Evolutionary conservation across 2,329 filamentous ascomycete species (phyloP).

Genomic region (Trichophyton benhamiae): DNA sequence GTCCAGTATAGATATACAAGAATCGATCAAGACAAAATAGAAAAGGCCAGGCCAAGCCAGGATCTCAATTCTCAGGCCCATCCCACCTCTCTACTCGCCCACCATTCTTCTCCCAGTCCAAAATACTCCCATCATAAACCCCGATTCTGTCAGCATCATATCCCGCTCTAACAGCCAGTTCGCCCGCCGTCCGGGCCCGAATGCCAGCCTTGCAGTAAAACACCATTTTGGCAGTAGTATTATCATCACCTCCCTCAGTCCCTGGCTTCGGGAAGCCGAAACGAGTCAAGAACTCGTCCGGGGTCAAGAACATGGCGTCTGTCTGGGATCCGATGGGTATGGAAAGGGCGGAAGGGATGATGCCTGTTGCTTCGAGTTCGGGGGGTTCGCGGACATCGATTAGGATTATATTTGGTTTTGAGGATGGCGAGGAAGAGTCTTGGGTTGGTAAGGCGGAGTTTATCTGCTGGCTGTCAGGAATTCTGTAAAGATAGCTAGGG

Average conservation of each 20-base stretch:
- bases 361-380: conserved; percentile 33
- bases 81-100: conserved; percentile 47
- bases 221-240: conserved; percentile 42
- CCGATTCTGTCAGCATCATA: conserved; percentile 52
- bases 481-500: conserved; percentile 2
- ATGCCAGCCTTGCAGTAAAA: conserved; percentile 95
- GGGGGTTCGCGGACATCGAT: conserved; percentile 39
- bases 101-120: conserved; percentile 68
- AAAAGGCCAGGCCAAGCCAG: neutral
- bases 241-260: conserved; percentile 25
- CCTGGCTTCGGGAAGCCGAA: conserved; percentile 64
- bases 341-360: conserved; percentile 70
- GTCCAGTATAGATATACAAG: neutral
- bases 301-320: conserved; percentile 63
- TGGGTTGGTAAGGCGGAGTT: conserved; percentile 23
- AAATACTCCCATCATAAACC: conserved; percentile 41
- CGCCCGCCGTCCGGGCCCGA: conserved; percentile 62
- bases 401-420: conserved; percentile 25
- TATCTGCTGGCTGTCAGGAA: conserved; percentile 20
- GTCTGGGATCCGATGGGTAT: conserved; percentile 66
- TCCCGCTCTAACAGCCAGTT: conserved; percentile 62
- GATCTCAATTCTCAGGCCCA: conserved; percentile 9
- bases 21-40: neutral
- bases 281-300: conserved; percentile 68
- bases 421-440: conserved; percentile 14